A percentile compares a stretch with the other conserved stretches of the same genome.
Conservation (phyloP, 2,329 filamentous ascomycete species). For the Mollisiaceae sp. region DNA sequence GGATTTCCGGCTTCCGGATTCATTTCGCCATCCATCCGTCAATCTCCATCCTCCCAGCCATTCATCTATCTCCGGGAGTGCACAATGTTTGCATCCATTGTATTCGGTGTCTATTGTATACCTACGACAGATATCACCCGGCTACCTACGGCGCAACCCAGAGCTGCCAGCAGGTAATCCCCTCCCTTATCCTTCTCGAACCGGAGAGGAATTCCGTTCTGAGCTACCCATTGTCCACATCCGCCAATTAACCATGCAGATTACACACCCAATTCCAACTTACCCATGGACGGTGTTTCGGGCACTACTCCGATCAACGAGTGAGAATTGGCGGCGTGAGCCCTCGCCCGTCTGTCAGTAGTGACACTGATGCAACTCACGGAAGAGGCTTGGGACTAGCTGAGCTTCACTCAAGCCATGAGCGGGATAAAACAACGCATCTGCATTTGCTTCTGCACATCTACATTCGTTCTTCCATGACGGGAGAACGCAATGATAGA, state of each 20-base stretch:
- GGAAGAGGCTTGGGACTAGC: neutral
- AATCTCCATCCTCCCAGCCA: neutral
- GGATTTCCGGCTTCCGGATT: slow-evolving; percentile 1
- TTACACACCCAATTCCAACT: neutral
- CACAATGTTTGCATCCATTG: too few relatives aligned
- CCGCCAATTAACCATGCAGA: too few relatives aligned
- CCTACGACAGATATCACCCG: slow-evolving; percentile 14
- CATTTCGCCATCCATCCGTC: slow-evolving; percentile 11
- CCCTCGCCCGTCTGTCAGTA: too few relatives aligned
- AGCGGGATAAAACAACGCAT: neutral
- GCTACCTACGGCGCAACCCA: slow-evolving; percentile 31
- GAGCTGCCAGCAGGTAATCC: slow-evolving; percentile 1
- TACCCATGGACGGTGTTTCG: neutral
- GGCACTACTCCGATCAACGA: neutral
- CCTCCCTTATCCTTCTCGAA: slow-evolving; percentile 1
- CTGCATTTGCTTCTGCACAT: neutral
- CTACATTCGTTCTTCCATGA: neutral
- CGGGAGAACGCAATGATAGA: neutral
- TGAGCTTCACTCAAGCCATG: too few relatives aligned
- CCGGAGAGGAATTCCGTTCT: neutral
- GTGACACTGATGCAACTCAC: neutral
- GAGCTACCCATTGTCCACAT: neutral
- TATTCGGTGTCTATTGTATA: too few relatives aligned
- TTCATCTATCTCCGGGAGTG: slow-evolving; percentile 10
- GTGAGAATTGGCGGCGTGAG: neutral